phyloP scores from a whole-genome alignment of 2,329 filamentous ascomycete species.

The Golovinomyces cichoracearum region DNA sequence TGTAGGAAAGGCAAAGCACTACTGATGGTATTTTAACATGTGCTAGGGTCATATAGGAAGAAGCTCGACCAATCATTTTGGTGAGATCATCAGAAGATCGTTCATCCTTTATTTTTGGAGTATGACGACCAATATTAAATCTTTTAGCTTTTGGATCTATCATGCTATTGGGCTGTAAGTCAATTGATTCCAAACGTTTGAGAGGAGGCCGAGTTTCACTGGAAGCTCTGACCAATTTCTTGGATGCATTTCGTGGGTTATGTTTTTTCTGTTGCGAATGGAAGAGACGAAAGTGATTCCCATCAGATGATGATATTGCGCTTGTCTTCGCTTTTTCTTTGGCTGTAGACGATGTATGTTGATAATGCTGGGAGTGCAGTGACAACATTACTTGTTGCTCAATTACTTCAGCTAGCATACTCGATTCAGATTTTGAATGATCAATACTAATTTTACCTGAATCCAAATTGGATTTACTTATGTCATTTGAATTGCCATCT shows the following conservation, averaged over 20 bases:
- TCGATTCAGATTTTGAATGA: slow-evolving; percentile 24
- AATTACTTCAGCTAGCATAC: slow-evolving; percentile 43
- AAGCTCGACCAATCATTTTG: slow-evolving; percentile 86
- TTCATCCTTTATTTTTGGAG: slow-evolving; percentile 26
- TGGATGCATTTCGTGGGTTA: slow-evolving; percentile 7
- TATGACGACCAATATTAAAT: slow-evolving; percentile 26
- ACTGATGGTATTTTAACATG: slow-evolving; percentile 90
- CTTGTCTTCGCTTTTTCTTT: slow-evolving; percentile 2
- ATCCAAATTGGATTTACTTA: slow-evolving; percentile 12
- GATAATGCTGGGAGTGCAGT: slow-evolving; percentile 28
- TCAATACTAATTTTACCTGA: slow-evolving; percentile 4
- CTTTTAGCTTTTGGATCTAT: slow-evolving; percentile 19
- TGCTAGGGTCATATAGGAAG: slow-evolving; percentile 90
- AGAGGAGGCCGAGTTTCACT: slow-evolving; percentile 9
- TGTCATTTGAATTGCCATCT: slow-evolving; percentile 11
- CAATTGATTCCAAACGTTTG: slow-evolving; percentile 8
- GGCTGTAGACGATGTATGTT: slow-evolving; percentile 2
- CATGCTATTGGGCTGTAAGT: slow-evolving; percentile 11
- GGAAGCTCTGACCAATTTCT: slow-evolving; percentile 4
- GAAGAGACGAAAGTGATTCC: slow-evolving; percentile 20
- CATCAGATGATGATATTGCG: slow-evolving; percentile 11
- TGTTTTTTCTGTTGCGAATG: slow-evolving; percentile 14
- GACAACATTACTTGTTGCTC: slow-evolving; percentile 68
- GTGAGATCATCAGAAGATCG: slow-evolving; percentile 66
- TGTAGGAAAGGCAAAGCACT: slow-evolving; percentile 85